Base-by-base conservation (phyloP, 1,284 basidiomycete genomes). In the Trichosporon sp. region DNA sequence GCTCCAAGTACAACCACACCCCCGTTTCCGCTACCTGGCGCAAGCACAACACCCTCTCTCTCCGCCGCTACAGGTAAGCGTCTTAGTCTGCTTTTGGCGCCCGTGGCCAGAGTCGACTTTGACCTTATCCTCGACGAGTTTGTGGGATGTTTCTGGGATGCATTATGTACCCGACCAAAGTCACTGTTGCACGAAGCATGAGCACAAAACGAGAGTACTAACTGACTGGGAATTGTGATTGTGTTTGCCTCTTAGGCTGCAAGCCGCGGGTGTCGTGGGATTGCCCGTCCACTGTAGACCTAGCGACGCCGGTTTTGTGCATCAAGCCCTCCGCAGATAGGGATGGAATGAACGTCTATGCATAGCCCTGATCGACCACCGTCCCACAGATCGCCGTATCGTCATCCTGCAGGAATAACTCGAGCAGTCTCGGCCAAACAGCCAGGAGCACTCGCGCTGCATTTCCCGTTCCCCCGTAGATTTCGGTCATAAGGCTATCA, bases 41-140 rank as follows among this genome's bases (percentile, higher is more conserved):
- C 86, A 94, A 89, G 85, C 92, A 97, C 91, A 98, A 97, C 89
- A 96, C 94, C 63, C 93, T 98, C 87, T 94, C 92, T 83, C 91
- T 98, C 81, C 93, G 93, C 82, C 92, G 95, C 81, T 98, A 98
- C 91, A 92, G 95, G 85, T 98, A 88, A 91, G 79, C 79, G 72
- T 42, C 60, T 34, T 31, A n/a, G 60, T 66, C 35, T 38, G 42
- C 51, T 29, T 34, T 11, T 38, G 67, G 70, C 25, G 68, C 70
- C 64, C 65, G 70, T 42, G 70, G 68, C 64, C 64, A 25, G 44
- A 38, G 53, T 53, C 25, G 27, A 29, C 44, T 44, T 63, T n/a
- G 56, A 60, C 27, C 8, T 60, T 31, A 32, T 29, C 27, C 27
- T 60, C 29, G 56, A 31, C 56, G 56, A 60, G 56, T 60, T 60